Conservation (phyloP, 2,329 filamentous ascomycete genomes). For the Dactylellina drechsleri region DNA sequence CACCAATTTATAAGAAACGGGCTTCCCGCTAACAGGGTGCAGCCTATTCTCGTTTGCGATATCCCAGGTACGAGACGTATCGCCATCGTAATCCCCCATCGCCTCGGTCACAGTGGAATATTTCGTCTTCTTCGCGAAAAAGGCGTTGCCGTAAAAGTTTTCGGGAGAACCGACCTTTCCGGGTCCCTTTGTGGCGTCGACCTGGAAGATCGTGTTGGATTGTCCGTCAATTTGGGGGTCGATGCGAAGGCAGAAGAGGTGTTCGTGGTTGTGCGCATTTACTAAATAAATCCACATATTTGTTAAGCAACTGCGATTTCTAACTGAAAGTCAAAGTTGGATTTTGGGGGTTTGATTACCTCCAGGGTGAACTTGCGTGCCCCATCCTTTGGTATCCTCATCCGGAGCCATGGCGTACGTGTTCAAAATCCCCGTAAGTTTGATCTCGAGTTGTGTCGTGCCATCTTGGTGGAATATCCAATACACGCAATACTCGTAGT, state of each 20-base stretch:
- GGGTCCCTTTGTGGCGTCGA: constrained; percentile 76
- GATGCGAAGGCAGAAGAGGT: constrained; percentile 89
- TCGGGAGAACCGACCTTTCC: constrained; percentile 81
- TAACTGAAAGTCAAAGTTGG: too few relatives aligned
- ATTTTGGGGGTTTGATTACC: constrained; percentile 5
- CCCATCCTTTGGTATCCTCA: constrained; percentile 86
- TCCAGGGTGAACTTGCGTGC: constrained; percentile 85
- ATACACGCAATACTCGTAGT: constrained; percentile 90
- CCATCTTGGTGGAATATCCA: constrained; percentile 95
- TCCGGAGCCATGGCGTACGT: constrained; percentile 83
- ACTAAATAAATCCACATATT: constrained; percentile 61
- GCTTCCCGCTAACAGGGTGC: constrained; percentile 87
- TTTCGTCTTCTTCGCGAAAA: constrained; percentile 85
- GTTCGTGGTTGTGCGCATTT: constrained; percentile 95
- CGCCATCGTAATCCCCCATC: constrained; percentile 82
- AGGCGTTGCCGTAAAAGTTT: constrained; percentile 90
- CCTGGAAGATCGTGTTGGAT: constrained; percentile 84
- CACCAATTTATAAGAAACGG: constrained; percentile 86
- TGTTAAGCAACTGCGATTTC: too few relatives aligned
- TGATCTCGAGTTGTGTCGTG: constrained; percentile 89
- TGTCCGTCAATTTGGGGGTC: constrained; percentile 88
- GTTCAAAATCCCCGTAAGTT: constrained; percentile 91
- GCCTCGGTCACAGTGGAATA: constrained; percentile 75
- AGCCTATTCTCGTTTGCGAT: constrained; percentile 84
- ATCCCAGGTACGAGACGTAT: constrained; percentile 85